These are phyloP conservation scores for Sugiyamaella pinicola DNA, from an alignment of 1,139 yeast species.

Conservation along the genomic window DNA sequence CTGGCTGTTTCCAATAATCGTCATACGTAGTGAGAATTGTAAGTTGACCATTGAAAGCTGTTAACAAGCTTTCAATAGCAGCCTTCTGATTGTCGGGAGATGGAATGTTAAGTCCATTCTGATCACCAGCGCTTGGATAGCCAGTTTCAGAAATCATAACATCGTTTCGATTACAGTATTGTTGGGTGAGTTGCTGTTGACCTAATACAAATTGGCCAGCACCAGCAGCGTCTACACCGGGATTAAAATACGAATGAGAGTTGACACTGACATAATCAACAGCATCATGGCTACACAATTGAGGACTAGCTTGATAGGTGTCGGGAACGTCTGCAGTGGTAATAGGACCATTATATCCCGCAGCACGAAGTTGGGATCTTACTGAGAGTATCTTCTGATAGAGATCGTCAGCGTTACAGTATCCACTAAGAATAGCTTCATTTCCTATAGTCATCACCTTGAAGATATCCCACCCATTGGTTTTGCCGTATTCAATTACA, in stretches of 20 bases:
- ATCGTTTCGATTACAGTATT: slow-evolving; percentile 45
- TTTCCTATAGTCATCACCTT: slow-evolving; percentile 80
- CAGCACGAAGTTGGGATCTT: slow-evolving; percentile 55
- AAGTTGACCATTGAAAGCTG: slow-evolving; percentile 55
- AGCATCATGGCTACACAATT: slow-evolving; percentile 63
- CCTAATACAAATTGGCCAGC: slow-evolving; percentile 74
- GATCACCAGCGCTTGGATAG: slow-evolving; percentile 73
- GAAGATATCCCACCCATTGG: slow-evolving; percentile 65
- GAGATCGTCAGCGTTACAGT: slow-evolving; percentile 59
- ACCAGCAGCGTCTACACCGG: slow-evolving; percentile 57
- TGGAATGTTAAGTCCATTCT: slow-evolving; percentile 76
- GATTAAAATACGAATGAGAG: slow-evolving; percentile 83
- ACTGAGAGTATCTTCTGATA: slow-evolving; percentile 65
- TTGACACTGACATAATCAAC: slow-evolving; percentile 83
- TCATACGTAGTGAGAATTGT: slow-evolving; percentile 72
- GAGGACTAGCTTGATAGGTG: slow-evolving; percentile 62
- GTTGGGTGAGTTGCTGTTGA: slow-evolving; percentile 58
- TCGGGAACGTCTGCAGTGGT: slow-evolving; percentile 90
- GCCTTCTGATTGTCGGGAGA: slow-evolving; percentile 64
- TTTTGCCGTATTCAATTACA: slow-evolving; percentile 50
- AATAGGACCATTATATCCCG: slow-evolving; percentile 77
- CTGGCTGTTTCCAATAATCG: slow-evolving; percentile 89
- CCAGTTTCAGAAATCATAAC: slow-evolving; percentile 79
- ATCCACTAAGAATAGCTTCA: slow-evolving; percentile 74
- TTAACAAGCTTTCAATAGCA: slow-evolving; percentile 65